Percentiles rank a stretch among this genome's conserved stretches.
Conservation (phyloP, 257 asterid species). For the Jaltomata sinuosa region DNA sequence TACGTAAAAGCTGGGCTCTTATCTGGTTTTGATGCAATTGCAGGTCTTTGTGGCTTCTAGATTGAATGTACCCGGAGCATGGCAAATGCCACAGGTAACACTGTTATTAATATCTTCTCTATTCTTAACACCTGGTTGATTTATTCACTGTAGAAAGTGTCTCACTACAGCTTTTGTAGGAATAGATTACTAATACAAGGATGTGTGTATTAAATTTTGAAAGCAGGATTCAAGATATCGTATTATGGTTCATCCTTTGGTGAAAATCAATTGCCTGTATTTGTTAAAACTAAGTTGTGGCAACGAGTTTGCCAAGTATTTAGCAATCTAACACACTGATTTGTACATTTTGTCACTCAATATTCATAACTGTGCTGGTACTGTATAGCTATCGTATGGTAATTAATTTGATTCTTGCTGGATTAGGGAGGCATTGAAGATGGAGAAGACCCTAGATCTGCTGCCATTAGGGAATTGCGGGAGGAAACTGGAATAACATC, state of each 20-base stretch:
- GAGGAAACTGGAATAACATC: conserved; percentile 95
- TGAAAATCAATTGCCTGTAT: background rate
- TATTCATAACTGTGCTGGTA: background rate
- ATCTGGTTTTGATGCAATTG: conserved; percentile 3
- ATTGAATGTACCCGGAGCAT: conserved; percentile 97
- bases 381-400: background rate
- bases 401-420: background rate
- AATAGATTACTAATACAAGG: background rate
- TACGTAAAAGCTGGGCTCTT: background rate
- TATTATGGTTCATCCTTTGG: background rate
- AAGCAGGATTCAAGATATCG: background rate
- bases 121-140: background rate
- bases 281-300: background rate
- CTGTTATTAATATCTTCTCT: background rate
- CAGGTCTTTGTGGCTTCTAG: conserved; percentile 97
- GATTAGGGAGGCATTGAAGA: conserved; percentile 93
- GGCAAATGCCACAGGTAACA: conserved; percentile 99
- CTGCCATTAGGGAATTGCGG: conserved; percentile 80
- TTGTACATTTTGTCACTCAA: background rate
- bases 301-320: background rate
- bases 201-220: background rate
- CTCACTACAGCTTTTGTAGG: background rate
- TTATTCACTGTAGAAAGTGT: background rate
- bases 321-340: background rate
- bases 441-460: conserved; percentile 90